A percentile compares a stretch with the other conserved stretches of the same genome.
Evolutionary conservation across 352 stramenopile genomes (phyloP).

Genomic region (Globisporangium okanoganense): DNA sequence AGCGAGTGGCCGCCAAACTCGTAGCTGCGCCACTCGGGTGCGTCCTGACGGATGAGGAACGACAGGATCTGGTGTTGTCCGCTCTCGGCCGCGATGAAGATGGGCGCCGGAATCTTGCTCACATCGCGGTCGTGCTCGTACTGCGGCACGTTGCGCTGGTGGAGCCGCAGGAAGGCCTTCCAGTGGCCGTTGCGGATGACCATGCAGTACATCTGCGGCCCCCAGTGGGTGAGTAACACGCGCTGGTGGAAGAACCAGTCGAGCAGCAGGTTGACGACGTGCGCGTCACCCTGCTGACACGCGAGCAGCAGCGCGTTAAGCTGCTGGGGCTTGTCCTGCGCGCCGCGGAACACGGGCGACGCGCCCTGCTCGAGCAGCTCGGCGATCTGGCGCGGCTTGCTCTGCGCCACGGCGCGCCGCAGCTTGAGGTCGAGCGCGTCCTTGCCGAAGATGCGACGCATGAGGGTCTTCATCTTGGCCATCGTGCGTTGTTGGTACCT

Average conservation of each 20-base stretch:
- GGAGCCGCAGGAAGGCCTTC: slow-evolving; percentile 52
- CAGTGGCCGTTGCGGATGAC: slow-evolving; percentile 59
- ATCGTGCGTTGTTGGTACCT: slow-evolving; percentile 17
- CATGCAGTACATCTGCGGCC: slow-evolving; percentile 62
- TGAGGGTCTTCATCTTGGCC: slow-evolving; percentile 38
- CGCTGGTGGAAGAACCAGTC: slow-evolving; percentile 55
- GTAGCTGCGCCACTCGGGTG: slow-evolving; percentile 33
- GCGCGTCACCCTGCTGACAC: slow-evolving; percentile 41
- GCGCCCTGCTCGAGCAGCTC: slow-evolving; percentile 50
- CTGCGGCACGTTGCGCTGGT: slow-evolving; percentile 36
- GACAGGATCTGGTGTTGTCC: slow-evolving; percentile 48
- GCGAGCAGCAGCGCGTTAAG: slow-evolving; percentile 64
- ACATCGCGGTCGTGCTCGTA: slow-evolving; percentile 11
- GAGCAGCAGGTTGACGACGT: slow-evolving; percentile 54
- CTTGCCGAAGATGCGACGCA: slow-evolving; percentile 48
- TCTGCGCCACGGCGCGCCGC: slow-evolving; percentile 44
- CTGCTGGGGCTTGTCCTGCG: slow-evolving; percentile 23
- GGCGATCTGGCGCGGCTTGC: slow-evolving; percentile 46
- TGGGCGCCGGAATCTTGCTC: slow-evolving; percentile 41
- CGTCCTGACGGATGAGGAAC: slow-evolving; percentile 36
- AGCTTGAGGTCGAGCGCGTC: slow-evolving; percentile 40
- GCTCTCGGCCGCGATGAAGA: slow-evolving; percentile 58
- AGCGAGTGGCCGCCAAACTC: slow-evolving; percentile 59
- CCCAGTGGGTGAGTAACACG: slow-evolving; percentile 41
- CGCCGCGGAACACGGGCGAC: slow-evolving; percentile 48